These are phyloP conservation scores for Colletotrichum sojae DNA, from an alignment of 2,329 filamentous ascomycete genomes.

Conservation along the genomic window DNA sequence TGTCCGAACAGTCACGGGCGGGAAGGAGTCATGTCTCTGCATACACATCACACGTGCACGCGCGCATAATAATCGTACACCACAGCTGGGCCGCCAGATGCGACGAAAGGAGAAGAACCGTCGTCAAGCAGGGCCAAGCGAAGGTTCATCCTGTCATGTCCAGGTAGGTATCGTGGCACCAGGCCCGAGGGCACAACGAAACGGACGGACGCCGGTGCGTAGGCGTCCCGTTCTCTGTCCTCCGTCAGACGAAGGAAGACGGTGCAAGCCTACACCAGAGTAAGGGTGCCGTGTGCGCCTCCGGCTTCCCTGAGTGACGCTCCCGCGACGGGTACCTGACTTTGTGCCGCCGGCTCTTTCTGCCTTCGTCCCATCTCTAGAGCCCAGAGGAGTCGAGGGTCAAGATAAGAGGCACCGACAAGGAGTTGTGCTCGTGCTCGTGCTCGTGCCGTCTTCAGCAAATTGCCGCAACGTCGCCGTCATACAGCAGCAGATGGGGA, in stretches of 20 bases:
- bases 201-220: slow-evolving; percentile 32
- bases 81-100: slow-evolving; percentile 14
- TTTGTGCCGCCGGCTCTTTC: neutral
- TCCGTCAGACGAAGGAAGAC: slow-evolving; percentile 2
- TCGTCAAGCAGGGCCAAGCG: slow-evolving; percentile 20
- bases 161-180: slow-evolving; percentile 20
- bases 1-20: slow-evolving; percentile 30
- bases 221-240: slow-evolving; percentile 8
- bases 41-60: neutral
- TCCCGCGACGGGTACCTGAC: slow-evolving; percentile 20
- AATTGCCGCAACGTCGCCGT: slow-evolving; percentile 13
- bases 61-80: too few relatives aligned
- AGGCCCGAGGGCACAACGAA: neutral
- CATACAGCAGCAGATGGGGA: slow-evolving; percentile 13
- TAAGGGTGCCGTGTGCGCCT: too few relatives aligned
- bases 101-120: slow-evolving; percentile 1
- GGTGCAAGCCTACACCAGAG: neutral
- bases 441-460: slow-evolving; percentile 20
- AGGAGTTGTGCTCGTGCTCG: neutral
- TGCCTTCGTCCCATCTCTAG: neutral
- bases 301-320: too few relatives aligned
- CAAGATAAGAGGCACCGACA: neutral
- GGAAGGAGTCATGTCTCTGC: slow-evolving; percentile 25
- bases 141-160: slow-evolving; percentile 37
- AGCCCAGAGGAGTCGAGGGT: neutral